phyloP scores from a whole-genome alignment of 495 filamentous ascomycete species.

The Trichodelitschia bisporula region DNA sequence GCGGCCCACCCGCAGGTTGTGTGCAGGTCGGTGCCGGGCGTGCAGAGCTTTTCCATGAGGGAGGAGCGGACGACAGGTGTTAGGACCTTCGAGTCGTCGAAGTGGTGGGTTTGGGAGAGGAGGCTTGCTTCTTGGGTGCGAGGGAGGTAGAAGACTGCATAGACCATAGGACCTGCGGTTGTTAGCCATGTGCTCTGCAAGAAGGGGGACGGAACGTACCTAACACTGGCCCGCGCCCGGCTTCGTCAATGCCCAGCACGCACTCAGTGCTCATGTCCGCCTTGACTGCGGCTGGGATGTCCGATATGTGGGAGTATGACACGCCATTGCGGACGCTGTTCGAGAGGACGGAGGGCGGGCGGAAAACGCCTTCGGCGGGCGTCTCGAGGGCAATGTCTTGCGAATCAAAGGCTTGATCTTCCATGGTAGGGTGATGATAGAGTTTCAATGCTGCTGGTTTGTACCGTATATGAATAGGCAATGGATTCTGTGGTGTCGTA shows the following conservation, averaged over 20 bases:
- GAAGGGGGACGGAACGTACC: slow-evolving; percentile 14
- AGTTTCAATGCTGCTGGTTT: too few species aligned
- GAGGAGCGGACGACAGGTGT: slow-evolving; percentile 37
- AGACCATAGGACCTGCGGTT: slow-evolving; percentile 68
- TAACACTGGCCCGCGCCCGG: slow-evolving; percentile 79
- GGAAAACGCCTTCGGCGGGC: slow-evolving; percentile 33
- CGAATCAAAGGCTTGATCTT: neutral
- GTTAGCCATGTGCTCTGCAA: neutral
- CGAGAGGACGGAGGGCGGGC: slow-evolving; percentile 47
- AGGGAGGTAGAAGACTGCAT: slow-evolving; percentile 54
- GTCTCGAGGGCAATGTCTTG: slow-evolving; percentile 26
- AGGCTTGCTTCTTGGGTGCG: slow-evolving; percentile 44
- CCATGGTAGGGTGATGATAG: too few species aligned
- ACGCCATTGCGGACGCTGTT: slow-evolving; percentile 36
- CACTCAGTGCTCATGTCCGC: slow-evolving; percentile 26
- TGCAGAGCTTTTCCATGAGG: slow-evolving; percentile 57
- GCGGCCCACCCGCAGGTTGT: slow-evolving; percentile 59
- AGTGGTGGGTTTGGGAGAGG: slow-evolving; percentile 59
- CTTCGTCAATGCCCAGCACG: slow-evolving; percentile 82
- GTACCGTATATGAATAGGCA: too few species aligned
- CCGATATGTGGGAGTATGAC: slow-evolving; percentile 69
- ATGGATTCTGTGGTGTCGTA: too few species aligned
- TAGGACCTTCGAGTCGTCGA: slow-evolving; percentile 69
- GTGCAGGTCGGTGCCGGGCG: slow-evolving; percentile 33
- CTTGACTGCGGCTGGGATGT: slow-evolving; percentile 27